Evolutionary conservation across 208 protist species (phyloP).

Genomic region (Porcisia deanei): DNA sequence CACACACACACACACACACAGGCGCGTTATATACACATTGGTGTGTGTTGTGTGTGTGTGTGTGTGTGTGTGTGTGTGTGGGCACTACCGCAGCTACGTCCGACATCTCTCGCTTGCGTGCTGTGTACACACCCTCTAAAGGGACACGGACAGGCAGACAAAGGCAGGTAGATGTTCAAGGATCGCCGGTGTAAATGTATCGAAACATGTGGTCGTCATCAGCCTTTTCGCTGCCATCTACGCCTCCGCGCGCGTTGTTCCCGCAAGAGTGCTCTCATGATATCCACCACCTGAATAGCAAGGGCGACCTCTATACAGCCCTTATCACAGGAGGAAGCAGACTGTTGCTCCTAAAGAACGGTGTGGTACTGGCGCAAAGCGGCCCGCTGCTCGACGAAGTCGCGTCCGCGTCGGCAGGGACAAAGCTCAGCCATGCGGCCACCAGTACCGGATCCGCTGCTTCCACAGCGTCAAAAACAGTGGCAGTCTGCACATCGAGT

Average conservation of each 20-base stretch:
- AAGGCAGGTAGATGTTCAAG: too few species aligned
- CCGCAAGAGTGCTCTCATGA: constrained; percentile 66
- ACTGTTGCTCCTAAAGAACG: constrained; percentile 65
- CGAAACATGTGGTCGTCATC: not conserved
- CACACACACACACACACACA: too few species aligned
- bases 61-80: too few species aligned
- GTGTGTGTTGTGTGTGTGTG: too few species aligned
- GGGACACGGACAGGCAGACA: not conserved
- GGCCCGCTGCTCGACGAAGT: constrained; percentile 21
- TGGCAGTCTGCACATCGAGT: not conserved
- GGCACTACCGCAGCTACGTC: not conserved
- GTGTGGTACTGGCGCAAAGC: constrained; percentile 42
- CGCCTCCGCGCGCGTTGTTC: constrained; percentile 46
- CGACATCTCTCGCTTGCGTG: not conserved
- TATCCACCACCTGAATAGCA: constrained; percentile 48
- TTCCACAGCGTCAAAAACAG: not conserved
- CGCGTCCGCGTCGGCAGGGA: not conserved
- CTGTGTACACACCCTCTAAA: not conserved
- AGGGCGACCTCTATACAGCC: constrained; percentile 62
- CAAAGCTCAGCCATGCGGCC: not conserved
- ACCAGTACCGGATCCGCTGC: not conserved
- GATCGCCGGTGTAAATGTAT: not conserved
- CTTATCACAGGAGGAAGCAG: constrained; percentile 59
- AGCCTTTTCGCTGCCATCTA: not conserved
- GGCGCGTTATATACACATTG: too few species aligned